Evolutionary conservation across 768 basidiomycete genomes (phyloP).

Genomic region (Daedalea quercina): DNA sequence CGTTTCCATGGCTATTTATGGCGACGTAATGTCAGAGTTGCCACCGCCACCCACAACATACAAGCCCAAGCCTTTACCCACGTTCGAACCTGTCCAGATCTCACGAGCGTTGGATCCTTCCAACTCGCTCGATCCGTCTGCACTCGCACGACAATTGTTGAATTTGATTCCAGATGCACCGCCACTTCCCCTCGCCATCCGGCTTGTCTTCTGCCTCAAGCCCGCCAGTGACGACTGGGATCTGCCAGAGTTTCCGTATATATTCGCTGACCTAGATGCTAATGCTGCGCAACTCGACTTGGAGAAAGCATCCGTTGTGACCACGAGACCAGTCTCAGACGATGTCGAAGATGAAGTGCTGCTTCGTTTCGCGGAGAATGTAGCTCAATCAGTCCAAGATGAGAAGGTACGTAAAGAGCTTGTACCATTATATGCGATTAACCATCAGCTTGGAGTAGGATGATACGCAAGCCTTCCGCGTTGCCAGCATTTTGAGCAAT

Average conservation of each 20-base stretch:
- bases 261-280: slow-evolving; percentile 56
- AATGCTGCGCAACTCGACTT: slow-evolving; percentile 48
- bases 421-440: not conserved
- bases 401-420: slow-evolving; percentile 41
- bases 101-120: slow-evolving; percentile 54
- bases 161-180: slow-evolving; percentile 55
- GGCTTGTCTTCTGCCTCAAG: slow-evolving; percentile 76
- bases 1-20: slow-evolving; percentile 57
- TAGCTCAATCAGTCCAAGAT: slow-evolving; percentile 48
- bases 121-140: slow-evolving; percentile 50
- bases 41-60: slow-evolving; percentile 30
- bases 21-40: slow-evolving; percentile 45
- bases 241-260: slow-evolving; percentile 60
- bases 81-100: slow-evolving; percentile 31
- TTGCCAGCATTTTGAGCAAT: slow-evolving; percentile 57
- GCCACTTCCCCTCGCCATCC: slow-evolving; percentile 54
- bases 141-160: slow-evolving; percentile 56
- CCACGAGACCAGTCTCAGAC: slow-evolving; percentile 55
- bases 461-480: slow-evolving; percentile 47
- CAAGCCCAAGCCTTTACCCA: slow-evolving; percentile 34
- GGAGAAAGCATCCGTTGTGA: slow-evolving; percentile 45
- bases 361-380: slow-evolving; percentile 46
- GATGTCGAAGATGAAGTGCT: slow-evolving; percentile 44
- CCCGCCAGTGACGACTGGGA: slow-evolving; percentile 79
- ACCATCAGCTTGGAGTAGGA: slow-evolving; percentile 30